Evolutionary conservation across 768 basidiomycete genomes (phyloP).

Genomic region (Suillus luteus): DNA sequence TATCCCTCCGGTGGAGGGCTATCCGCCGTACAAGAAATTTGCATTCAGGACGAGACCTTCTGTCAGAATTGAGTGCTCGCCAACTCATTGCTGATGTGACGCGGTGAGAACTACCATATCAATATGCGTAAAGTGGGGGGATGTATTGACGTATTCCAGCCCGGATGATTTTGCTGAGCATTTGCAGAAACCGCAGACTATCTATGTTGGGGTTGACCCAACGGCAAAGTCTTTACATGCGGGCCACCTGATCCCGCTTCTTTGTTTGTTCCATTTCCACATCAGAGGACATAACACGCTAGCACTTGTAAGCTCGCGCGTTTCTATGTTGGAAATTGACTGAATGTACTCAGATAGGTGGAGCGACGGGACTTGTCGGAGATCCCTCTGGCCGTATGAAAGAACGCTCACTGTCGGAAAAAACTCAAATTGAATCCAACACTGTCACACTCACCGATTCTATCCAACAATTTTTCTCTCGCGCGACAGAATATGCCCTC

Average conservation of each 20-base stretch:
- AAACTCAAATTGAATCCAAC: conserved; percentile 63
- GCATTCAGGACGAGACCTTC: conserved; percentile 24
- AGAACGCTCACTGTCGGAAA: conserved; percentile 73
- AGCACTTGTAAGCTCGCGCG: conserved; percentile 64
- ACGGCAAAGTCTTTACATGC: conserved; percentile 89
- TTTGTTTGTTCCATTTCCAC: conserved; percentile 87
- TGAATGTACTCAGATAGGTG: conserved; percentile 73
- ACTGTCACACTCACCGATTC: conserved; percentile 60
- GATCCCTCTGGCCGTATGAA: conserved; percentile 90
- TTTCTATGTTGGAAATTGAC: not conserved
- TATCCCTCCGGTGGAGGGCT: not conserved
- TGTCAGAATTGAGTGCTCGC: conserved; percentile 36
- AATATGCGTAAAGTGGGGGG: not conserved
- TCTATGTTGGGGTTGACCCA: conserved; percentile 93
- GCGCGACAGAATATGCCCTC: conserved; percentile 63
- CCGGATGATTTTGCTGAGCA: conserved; percentile 42
- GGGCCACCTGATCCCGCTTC: conserved; percentile 88
- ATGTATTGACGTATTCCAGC: conserved; percentile 29
- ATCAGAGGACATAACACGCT: conserved; percentile 81
- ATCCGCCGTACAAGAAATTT: conserved; percentile 16
- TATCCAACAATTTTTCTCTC: conserved; percentile 71
- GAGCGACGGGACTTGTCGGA: conserved; percentile 94
- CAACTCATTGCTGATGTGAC: conserved; percentile 40
- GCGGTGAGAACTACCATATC: conserved; percentile 26
- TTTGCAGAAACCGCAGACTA: conserved; percentile 45